Base-by-base conservation (phyloP, 495 filamentous ascomycete species). In the Xylaria intraflava region DNA sequence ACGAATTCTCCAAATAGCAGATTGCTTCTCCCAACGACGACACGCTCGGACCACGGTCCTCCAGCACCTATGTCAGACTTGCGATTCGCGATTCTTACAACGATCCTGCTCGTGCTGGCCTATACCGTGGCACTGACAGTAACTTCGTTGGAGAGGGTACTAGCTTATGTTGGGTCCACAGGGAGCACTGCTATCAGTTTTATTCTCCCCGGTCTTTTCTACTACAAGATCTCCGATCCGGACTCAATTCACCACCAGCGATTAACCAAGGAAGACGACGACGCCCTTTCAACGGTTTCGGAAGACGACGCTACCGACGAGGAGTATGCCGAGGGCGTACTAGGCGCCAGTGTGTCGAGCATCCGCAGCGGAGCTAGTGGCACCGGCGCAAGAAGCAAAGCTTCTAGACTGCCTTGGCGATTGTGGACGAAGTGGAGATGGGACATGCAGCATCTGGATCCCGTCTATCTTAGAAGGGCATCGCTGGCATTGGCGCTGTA, bases 161-260 rank as follows among this genome's bases (percentile, higher is more conserved):
- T 98, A 8, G 92, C 93, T 0, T 98, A 96, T 59, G 93, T 98
- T 19, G 93, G 94, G 7, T 90, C 85, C 62, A 98, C 93, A 0
- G 93, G 93, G 22, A 90, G 85, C 51, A 98, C 93, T 0, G 85
- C 85, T 59, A 97, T 98, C 60, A 93, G 88, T 57, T 98, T 98
- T 67, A 97, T 98, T 57, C 76, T 98, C 0, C 94, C 93, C 0
- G 93, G 93, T 0, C 65, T 97, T 12, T 97, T 98, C 69, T 98
- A 96, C 74, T 97, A 96, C 77, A 96, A 96, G 71, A 96, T 98
- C 50, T 89, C 86, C 0, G 81, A 84, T 11, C 94, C 94, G 0
- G 84, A 95, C 38, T 88, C 87, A 8, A 78, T 85, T 49, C 76
- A 89, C 42, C 90, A 95, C 59, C 88, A 90, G 60, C 83, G 86